Evolutionary conservation across 2,329 filamentous ascomycete genomes (phyloP).

Genomic region (Fusarium circinatum): DNA sequence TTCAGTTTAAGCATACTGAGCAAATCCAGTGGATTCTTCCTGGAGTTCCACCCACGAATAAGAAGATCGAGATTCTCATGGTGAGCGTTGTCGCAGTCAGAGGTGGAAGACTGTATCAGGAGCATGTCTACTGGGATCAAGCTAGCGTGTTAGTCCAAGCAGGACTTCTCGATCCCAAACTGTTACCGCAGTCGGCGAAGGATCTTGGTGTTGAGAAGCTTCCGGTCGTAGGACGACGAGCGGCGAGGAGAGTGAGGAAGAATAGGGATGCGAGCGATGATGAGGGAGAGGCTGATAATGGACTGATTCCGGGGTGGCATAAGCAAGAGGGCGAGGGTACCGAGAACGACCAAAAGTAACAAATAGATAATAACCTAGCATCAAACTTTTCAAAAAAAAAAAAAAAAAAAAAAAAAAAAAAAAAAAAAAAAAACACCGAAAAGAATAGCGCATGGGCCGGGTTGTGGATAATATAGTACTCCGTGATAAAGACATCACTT

Average conservation of each 20-base stretch:
- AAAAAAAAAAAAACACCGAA: too few species aligned
- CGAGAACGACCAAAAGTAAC: background rate
- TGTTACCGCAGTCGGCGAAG: conserved; percentile 49
- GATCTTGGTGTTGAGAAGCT: conserved; percentile 50
- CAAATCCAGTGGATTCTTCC: conserved; percentile 71
- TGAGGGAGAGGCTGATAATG: conserved; percentile 57
- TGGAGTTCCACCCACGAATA: conserved; percentile 65
- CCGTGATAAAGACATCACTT: background rate
- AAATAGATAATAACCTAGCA: background rate
- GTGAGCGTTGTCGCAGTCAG: conserved; percentile 68
- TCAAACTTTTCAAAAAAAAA: too few species aligned
- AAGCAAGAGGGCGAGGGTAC: conserved; percentile 7
- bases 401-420: too few species aligned
- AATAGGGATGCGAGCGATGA: conserved; percentile 40
- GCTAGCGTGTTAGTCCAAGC: conserved; percentile 68
- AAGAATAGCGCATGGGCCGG: background rate
- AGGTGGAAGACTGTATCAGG: conserved; percentile 68
- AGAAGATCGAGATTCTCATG: conserved; percentile 64
- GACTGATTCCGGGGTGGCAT: conserved; percentile 52
- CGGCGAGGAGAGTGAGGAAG: conserved; percentile 51
- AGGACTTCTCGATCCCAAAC: conserved; percentile 61
- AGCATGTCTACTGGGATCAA: conserved; percentile 74
- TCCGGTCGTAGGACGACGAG: conserved; percentile 54
- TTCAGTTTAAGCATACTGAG: conserved; percentile 66
- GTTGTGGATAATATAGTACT: background rate